Conservation (phyloP, 1,139 yeast genomes). For the Pichia sp. region DNA sequence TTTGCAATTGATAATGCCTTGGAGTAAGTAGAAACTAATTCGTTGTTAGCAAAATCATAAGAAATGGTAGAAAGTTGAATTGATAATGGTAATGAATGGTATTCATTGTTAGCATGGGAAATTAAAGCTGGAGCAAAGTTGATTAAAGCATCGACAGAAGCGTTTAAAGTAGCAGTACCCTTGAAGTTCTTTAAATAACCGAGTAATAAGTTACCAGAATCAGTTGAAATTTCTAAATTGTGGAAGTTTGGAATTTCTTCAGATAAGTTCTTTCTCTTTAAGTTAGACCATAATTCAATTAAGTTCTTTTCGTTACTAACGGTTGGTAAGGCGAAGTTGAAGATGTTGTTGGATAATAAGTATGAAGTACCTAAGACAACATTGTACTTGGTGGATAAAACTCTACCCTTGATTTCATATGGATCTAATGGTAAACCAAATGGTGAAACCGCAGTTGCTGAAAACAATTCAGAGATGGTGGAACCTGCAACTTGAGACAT, state of each 20-base stretch:
- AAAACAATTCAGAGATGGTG: constrained; percentile 29
- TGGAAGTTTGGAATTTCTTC: constrained; percentile 59
- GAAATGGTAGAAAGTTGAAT: constrained; percentile 75
- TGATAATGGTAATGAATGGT: constrained; percentile 55
- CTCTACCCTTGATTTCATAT: constrained; percentile 45
- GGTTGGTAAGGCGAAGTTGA: constrained; percentile 61
- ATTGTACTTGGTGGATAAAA: constrained; percentile 61
- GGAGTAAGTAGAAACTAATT: constrained; percentile 66
- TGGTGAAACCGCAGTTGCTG: constrained; percentile 43
- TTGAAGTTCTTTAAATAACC: constrained; percentile 59
- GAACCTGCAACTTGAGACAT: constrained; percentile 16
- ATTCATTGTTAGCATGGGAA: constrained; percentile 35
- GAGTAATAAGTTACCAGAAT: constrained; percentile 77
- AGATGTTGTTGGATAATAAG: constrained; percentile 60
- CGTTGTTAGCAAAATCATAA: constrained; percentile 50
- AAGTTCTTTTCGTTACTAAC: constrained; percentile 48
- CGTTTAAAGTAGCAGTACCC: constrained; percentile 44
- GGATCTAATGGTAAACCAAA: constrained; percentile 65
- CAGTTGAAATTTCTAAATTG: constrained; percentile 74
- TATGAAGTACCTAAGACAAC: constrained; percentile 67
- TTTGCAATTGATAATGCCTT: constrained; percentile 64
- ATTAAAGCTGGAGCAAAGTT: constrained; percentile 59
- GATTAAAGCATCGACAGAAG: constrained; percentile 67
- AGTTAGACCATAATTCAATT: constrained; percentile 60
- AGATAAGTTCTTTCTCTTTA: constrained; percentile 49